Percentiles rank a stretch among this genome's conserved stretches.
These are phyloP conservation scores for Fusarium odoratissimum DNA, from an alignment of 2,329 filamentous ascomycete species.

Conservation along the genomic window DNA sequence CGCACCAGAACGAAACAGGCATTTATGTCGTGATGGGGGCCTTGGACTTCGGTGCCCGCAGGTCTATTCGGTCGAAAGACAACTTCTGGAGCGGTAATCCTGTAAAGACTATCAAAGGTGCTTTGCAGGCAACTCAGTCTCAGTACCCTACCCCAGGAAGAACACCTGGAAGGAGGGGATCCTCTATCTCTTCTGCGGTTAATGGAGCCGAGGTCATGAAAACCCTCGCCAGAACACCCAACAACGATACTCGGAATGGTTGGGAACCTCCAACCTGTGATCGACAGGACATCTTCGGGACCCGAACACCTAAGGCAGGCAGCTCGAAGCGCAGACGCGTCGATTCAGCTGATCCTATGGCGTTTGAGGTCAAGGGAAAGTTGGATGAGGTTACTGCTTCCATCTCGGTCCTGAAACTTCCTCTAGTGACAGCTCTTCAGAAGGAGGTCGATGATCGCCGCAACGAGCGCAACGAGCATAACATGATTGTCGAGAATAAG, in stretches of 20 bases:
- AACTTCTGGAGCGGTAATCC: background rate
- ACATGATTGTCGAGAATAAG: background rate
- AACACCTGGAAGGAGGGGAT: background rate
- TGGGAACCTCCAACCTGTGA: background rate
- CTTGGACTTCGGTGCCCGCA: background rate
- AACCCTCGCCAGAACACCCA: background rate
- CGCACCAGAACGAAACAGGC: background rate
- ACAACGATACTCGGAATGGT: no score
- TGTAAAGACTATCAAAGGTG: background rate
- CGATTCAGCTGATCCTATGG: background rate
- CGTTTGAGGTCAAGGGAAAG: background rate
- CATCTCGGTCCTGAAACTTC: background rate
- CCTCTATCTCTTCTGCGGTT: background rate
- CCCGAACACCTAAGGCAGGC: rapidly evolving
- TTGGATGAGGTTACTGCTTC: background rate
- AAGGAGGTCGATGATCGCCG: no score
- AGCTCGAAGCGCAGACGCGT: background rate
- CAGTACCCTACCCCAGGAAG: background rate
- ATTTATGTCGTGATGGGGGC: background rate
- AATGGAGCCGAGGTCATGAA: background rate
- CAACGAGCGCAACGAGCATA: background rate
- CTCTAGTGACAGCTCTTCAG: background rate
- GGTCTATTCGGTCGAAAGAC: background rate
- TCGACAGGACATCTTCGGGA: no score
- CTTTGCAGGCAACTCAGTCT: background rate